A percentile compares a stretch with the other conserved stretches of the same genome.
Evolutionary conservation across 805 yeast genomes (phyloP).

Genomic region (Yamadazyma insecticola): DNA sequence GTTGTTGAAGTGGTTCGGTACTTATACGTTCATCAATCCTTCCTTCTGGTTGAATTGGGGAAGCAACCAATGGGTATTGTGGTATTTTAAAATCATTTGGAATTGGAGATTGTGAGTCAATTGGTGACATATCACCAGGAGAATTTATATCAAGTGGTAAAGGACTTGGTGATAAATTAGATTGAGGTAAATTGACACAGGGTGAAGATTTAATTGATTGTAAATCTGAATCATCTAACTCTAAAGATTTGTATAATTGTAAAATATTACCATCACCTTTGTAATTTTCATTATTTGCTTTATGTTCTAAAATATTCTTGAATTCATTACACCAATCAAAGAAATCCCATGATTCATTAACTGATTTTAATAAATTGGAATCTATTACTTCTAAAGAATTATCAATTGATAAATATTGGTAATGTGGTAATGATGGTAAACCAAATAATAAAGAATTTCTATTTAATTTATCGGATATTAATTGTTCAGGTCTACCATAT

Average conservation of each 20-base stretch:
- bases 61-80: not conserved
- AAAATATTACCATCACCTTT: conserved; percentile 34
- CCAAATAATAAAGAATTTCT: conserved; percentile 65
- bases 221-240: conserved; percentile 11
- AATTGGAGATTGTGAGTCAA: no score
- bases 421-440: conserved; percentile 68
- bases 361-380: conserved; percentile 14
- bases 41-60: no score
- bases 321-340: conserved; percentile 23
- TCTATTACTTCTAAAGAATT: conserved; percentile 21
- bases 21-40: no score
- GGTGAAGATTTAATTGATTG: conserved; percentile 10
- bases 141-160: not conserved
- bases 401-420: conserved; percentile 45
- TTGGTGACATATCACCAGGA: no score
- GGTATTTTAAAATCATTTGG: no score
- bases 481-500: conserved; percentile 71
- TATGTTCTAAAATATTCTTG: conserved; percentile 13
- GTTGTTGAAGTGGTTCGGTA: no score
- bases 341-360: conserved; percentile 22
- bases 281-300: conserved; percentile 17
- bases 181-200: conserved; percentile 10
- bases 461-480: conserved; percentile 70
- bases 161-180: conserved; percentile 4
- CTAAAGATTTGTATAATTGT: conserved; percentile 21